Conservation (phyloP, 2,329 filamentous ascomycete species). For the Microascus cirrosus region DNA sequence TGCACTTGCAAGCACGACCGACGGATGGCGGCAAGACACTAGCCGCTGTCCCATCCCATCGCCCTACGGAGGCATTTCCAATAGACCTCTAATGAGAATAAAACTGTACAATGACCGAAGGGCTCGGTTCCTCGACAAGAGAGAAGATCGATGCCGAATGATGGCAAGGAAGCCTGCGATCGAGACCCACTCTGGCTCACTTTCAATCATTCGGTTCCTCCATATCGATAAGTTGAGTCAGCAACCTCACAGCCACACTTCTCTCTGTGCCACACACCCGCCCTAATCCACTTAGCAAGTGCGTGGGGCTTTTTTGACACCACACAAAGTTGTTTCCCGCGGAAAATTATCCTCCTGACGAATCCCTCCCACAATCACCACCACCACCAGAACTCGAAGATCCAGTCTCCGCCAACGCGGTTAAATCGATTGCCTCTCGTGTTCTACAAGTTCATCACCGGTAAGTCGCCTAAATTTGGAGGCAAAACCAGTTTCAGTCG, state of each 20-base stretch:
- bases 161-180: not conserved
- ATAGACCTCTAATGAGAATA: too few species aligned
- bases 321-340: slow-evolving; percentile 3
- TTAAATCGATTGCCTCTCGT: slow-evolving; percentile 99
- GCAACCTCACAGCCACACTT: not conserved
- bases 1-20: too few species aligned
- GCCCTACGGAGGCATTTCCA: too few species aligned
- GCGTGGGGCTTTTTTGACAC: slow-evolving; percentile 4
- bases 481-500: not conserved
- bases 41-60: too few species aligned
- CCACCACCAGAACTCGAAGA: slow-evolving; percentile 70
- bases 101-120: too few species aligned
- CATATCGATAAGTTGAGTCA: not conserved
- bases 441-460: slow-evolving; percentile 38
- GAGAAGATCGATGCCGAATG: too few species aligned
- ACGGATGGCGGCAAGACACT: too few species aligned
- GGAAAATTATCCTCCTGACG: slow-evolving; percentile 3
- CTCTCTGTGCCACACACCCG: not conserved
- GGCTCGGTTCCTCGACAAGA: too few species aligned
- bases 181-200: not conserved
- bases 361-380: slow-evolving; percentile 1
- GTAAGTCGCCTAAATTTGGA: not conserved
- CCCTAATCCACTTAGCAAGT: not conserved
- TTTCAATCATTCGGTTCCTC: not conserved
- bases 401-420: slow-evolving; percentile 99